phyloP scores from a whole-genome alignment of 768 basidiomycete genomes.

The Serpula lacrymans region DNA sequence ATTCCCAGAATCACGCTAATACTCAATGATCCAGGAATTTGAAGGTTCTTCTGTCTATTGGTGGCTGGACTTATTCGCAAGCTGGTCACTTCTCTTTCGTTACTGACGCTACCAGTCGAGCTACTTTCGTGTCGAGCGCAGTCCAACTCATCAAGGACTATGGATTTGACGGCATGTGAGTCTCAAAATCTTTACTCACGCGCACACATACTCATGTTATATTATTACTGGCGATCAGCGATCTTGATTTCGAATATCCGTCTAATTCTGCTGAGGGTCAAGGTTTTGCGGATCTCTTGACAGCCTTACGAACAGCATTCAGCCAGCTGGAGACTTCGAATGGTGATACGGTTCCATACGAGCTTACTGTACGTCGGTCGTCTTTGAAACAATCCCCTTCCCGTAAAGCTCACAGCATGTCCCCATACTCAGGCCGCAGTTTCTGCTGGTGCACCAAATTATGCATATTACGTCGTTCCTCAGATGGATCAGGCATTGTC shows the following conservation, averaged over 20 bases:
- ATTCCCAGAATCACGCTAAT: too few relatives aligned
- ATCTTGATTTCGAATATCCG: conserved; percentile 81
- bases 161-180: conserved; percentile 77
- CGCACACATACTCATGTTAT: conserved; percentile 1
- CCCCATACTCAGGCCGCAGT: conserved; percentile 45
- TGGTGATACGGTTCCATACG: conserved; percentile 58
- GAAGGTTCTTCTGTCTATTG: conserved; percentile 51
- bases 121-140: conserved; percentile 57
- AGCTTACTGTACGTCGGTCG: conserved; percentile 46
- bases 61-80: conserved; percentile 73
- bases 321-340: conserved; percentile 54
- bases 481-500: conserved; percentile 65
- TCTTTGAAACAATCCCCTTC: not conserved
- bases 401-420: not conserved
- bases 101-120: conserved; percentile 43
- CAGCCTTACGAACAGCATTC: conserved; percentile 60
- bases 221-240: conserved; percentile 39
- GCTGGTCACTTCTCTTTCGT: conserved; percentile 66
- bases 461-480: conserved; percentile 52
- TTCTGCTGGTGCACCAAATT: conserved; percentile 58
- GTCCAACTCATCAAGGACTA: conserved; percentile 69
- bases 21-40: conserved; percentile 32
- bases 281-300: conserved; percentile 64
- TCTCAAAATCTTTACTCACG: too few relatives aligned
- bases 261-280: conserved; percentile 53